Percentiles rank a stretch among this genome's conserved stretches.
Evolutionary conservation across 2,329 filamentous ascomycete species (phyloP).

Genomic region (Aspergillus udagawae): DNA sequence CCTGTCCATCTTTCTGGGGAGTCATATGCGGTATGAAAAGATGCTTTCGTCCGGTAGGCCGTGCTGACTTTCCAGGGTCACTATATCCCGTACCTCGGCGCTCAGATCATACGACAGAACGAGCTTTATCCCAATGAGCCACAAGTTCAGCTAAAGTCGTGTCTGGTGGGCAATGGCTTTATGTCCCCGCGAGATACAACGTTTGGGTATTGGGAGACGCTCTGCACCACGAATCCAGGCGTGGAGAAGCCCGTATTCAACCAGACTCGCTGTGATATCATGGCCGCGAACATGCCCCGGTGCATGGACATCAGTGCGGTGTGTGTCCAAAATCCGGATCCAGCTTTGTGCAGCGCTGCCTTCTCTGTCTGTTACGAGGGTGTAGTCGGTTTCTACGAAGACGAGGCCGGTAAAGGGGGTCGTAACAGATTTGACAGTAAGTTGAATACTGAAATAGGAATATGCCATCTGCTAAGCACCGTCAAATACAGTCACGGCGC

Average conservation of each 20-base stretch:
- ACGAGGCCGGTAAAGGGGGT: conserved; percentile 17
- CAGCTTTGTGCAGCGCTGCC: conserved; percentile 16
- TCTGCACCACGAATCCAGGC: conserved; percentile 46
- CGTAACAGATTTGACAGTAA: conserved; percentile 24
- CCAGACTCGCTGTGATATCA: conserved; percentile 44
- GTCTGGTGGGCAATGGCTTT: conserved; percentile 47
- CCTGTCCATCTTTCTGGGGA: conserved; percentile 48
- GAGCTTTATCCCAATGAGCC: conserved; percentile 33
- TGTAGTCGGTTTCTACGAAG: conserved; percentile 14
- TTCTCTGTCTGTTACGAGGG: conserved; percentile 12
- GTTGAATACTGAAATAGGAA: not conserved
- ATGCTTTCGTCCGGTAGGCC: not conserved
- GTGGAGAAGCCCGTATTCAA: conserved; percentile 43
- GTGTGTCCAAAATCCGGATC: conserved; percentile 24
- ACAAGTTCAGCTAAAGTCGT: conserved; percentile 42
- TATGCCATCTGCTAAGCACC: not conserved
- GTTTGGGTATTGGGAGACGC: conserved; percentile 46
- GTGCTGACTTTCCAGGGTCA: conserved; percentile 35
- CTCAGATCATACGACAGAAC: conserved; percentile 45
- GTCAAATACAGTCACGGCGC: conserved; percentile 14
- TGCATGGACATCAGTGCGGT: conserved; percentile 40
- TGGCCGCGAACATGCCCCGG: conserved; percentile 44
- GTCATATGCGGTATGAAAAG: conserved; percentile 40
- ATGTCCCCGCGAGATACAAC: conserved; percentile 40
- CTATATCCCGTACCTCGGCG: conserved; percentile 45